phyloP scores from a whole-genome alignment of 306 rosid genomes.

The Medicago truncatula region MtrunA17r5.0-ANR NC_053045.1:25828501-25829000 shows the following conservation, averaged over 20 bases:
- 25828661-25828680: too few relatives aligned
- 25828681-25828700: too few relatives aligned
- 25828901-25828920: neutral
- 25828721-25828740: neutral
- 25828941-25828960: too few relatives aligned
- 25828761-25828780: neutral
- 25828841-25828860: neutral
- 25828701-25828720: neutral
- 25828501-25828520: too few relatives aligned
- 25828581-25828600: too few relatives aligned
- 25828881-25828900: neutral
- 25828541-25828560: too few relatives aligned
- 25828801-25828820: conserved; percentile 9
- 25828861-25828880: neutral
- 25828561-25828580: too few relatives aligned
- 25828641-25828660: too few relatives aligned
- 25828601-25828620: too few relatives aligned
- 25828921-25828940: neutral
- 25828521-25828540: too few relatives aligned
- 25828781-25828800: neutral
- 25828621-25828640: neutral
- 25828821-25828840: neutral
- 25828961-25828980: too few relatives aligned
- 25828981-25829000: too few relatives aligned
- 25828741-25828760: conserved; percentile 37